Conservation (phyloP, 495 filamentous ascomycete genomes). For the Hypoxylon crocopeplum region DNA sequence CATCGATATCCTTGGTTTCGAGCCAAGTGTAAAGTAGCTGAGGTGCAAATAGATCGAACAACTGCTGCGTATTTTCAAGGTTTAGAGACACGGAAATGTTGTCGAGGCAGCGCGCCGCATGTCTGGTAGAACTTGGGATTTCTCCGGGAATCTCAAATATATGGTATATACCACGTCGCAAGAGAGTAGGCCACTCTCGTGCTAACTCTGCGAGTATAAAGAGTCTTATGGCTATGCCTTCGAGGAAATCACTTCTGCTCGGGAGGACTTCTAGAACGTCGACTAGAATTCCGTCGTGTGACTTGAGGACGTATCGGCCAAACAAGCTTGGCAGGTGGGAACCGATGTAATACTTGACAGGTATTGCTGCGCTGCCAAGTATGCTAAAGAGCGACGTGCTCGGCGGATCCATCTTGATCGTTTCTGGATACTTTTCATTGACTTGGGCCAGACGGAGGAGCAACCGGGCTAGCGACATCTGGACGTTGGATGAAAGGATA, state of each 20-base stretch:
- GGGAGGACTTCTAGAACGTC: constrained; percentile 79
- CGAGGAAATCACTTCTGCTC: constrained; percentile 68
- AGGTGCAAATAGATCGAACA: constrained; percentile 88
- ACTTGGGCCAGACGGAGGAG: constrained; percentile 70
- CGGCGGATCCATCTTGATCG: constrained; percentile 65
- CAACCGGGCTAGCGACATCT: constrained; percentile 68
- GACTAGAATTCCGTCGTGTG: constrained; percentile 81
- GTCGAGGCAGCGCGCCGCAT: constrained; percentile 75
- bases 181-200: constrained; percentile 78
- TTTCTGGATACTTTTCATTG: constrained; percentile 66
- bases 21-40: constrained; percentile 97
- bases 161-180: constrained; percentile 85
- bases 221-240: constrained; percentile 86
- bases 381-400: constrained; percentile 78
- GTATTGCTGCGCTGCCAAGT: constrained; percentile 67
- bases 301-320: constrained; percentile 73
- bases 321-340: constrained; percentile 76
- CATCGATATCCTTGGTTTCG: constrained; percentile 63
- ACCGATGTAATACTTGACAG: constrained; percentile 78
- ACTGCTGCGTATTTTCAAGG: constrained; percentile 65
- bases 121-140: constrained; percentile 63
- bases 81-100: constrained; percentile 68
- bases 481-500: constrained; percentile 70
- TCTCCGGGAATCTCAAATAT: constrained; percentile 87
- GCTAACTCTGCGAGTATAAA: constrained; percentile 77